Conservation (phyloP, 192 early-diverging fungal species). For the Linnemannia zychae region DNA sequence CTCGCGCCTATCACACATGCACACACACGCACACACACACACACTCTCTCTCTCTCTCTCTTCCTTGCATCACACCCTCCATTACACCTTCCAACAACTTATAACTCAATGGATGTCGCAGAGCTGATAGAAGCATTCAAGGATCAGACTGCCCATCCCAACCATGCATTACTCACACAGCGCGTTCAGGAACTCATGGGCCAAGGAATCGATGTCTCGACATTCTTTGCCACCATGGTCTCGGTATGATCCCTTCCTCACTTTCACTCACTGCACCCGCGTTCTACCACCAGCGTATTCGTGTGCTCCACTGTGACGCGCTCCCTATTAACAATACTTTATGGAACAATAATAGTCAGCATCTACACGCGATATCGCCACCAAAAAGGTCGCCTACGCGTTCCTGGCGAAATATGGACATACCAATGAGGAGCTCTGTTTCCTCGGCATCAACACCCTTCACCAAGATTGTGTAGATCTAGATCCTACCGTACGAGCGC, state of each 20-base stretch:
- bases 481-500: slow-evolving; percentile 52
- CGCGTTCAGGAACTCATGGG: slow-evolving; percentile 57
- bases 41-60: not conserved
- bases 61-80: not conserved
- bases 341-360: slow-evolving; percentile 25
- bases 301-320: not conserved
- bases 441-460: slow-evolving; percentile 58
- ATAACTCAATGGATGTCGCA: slow-evolving; percentile 28
- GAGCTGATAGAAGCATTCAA: slow-evolving; percentile 54
- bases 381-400: slow-evolving; percentile 50
- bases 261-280: not conserved
- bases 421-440: slow-evolving; percentile 48
- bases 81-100: not conserved
- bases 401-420: slow-evolving; percentile 50
- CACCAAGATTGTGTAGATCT: slow-evolving; percentile 55
- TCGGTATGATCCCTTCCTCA: slow-evolving; percentile 25
- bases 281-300: not conserved
- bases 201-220: slow-evolving; percentile 57
- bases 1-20: no score
- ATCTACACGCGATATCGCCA: slow-evolving; percentile 55
- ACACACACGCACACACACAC: no score
- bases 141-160: slow-evolving; percentile 21
- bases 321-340: not conserved
- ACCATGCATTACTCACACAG: slow-evolving; percentile 35
- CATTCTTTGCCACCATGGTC: slow-evolving; percentile 51